Base-by-base conservation (phyloP, 1,284 basidiomycete species). In the Singerocomus inundabilis region DNA sequence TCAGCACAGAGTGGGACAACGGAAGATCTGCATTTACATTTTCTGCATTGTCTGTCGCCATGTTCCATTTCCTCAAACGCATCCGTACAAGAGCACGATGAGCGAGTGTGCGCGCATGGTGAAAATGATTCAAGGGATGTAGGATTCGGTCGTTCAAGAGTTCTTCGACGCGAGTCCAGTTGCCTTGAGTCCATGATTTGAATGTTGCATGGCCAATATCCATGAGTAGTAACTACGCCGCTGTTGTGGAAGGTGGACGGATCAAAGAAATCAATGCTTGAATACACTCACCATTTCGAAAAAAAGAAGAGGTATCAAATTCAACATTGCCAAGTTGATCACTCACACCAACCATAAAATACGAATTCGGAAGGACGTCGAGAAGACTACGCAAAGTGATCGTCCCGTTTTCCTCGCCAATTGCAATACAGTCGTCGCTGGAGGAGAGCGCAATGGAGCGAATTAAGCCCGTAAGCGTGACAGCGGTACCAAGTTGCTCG, bases 11-110 rank as follows among this genome's bases (percentile, higher is more conserved):
- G 21, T 21, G 21, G 21, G 21, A 21, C 21, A 21, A 21, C 21
- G 21, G 21, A 21, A 21, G 21, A 21, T 21, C 21, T 21, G 4
- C 21, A 21, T 3, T 6, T 36, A 53, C 52, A 28, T 38, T 28
- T 24, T 44, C 50, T 1, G 41, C 52, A n/a, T 55, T 53, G 6
- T 44, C 33, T 3, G 36, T 4, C 4, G 55, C 55, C 7, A 16
- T 25, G 18, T 24, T n/a, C 28, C 32, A 44, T 5, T 24, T 21
- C 26, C 44, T 44, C n/a, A 21, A 33, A 34, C 25, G 43, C 0
- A 39, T 16, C 12, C 55, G 10, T 29, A 57, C 10, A 6, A 21
- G 21, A 21, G 21, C 21, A 4, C 21, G 21, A 21, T 21, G 21
- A 21, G 21, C 21, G 21, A 21, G 21, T 21, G 21, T 21, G 21